Evolutionary conservation across 2,329 filamentous ascomycete genomes (phyloP), one percentile per base, ranked within the genome.

Genomic region (Rutstroemia sp.): DNA sequence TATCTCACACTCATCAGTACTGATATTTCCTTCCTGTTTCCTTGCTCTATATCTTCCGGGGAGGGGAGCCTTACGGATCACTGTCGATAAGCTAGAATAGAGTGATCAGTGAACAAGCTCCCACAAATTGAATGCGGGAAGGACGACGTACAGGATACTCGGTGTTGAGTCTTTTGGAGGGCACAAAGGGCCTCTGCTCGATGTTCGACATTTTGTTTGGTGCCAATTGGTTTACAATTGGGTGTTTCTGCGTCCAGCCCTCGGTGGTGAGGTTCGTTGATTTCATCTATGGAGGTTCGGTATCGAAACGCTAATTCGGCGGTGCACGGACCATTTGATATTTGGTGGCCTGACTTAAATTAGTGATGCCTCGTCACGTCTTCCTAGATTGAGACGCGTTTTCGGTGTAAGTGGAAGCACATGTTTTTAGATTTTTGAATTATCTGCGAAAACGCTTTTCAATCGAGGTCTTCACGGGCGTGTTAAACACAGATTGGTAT

Each of bases 41-140:
- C 9, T 40, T 34, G 34, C 52, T 44, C 9, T 40, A 17, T 14
- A 5, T 34, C 19, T 3, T 40, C 14, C 10, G n/a, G 44, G 19
- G 44, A 36, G 54, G 57, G 64, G 57, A 56, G 61, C 86, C 71
- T 34, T 92, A 96, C 92, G 94, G 94, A 75, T 99, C 94, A 78
- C 89, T 95, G 79, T 99, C 94, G 75, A 99, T 97, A 77, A 97
- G 88, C 94, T 99, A 76, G 65, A 69, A 69, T 45, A 56, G 61
- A 57, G 58, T 67, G n/a, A 62, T 71, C 66, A 73, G 44, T 30
- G 9, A 23, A n/a, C 23, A n/a, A 17, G 48, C 45, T 51, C 5
- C 25, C 17, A 21, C 12, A 23, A 36, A 12, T 27, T 16, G 47
- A 10, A 30, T 66, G 57, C 46, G 8, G 30, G 36, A 44, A 7